Conservation (phyloP, 345 rosid species). For the Viola odorata region DNA sequence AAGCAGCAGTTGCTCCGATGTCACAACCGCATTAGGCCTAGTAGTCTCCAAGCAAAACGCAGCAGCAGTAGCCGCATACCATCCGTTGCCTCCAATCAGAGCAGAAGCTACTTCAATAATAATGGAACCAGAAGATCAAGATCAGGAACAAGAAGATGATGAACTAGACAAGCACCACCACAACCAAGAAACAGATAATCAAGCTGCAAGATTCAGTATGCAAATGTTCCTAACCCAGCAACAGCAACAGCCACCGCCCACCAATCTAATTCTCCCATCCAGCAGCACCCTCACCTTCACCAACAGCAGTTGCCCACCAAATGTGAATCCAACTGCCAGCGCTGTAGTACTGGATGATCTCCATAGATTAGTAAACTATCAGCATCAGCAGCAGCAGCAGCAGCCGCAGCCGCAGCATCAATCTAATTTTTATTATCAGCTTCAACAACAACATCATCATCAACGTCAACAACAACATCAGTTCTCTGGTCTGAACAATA, state of each 20-base stretch:
- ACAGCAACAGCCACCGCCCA: constrained; percentile 7
- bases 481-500: no score
- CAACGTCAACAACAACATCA: no score
- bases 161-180: no score
- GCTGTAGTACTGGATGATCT: constrained; percentile 47
- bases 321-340: constrained; percentile 1
- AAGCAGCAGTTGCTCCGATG: constrained; percentile 53
- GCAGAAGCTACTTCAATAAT: neutral
- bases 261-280: constrained; percentile 23
- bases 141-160: no score
- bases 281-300: constrained; percentile 15
- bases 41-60: constrained; percentile 47
- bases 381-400: constrained; percentile 24
- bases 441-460: constrained; percentile 21
- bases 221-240: neutral
- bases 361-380: constrained; percentile 60
- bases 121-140: no score
- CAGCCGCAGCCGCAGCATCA: constrained; percentile 5
- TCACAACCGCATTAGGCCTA: constrained; percentile 40
- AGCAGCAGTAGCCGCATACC: constrained; percentile 21
- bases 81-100: constrained; percentile 30
- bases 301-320: constrained; percentile 17
- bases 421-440: constrained; percentile 34
- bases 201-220: no score
- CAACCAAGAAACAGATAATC: no score